phyloP scores from a whole-genome alignment of 1,284 basidiomycete species.

The Fomitopsis schrenkii region DNA sequence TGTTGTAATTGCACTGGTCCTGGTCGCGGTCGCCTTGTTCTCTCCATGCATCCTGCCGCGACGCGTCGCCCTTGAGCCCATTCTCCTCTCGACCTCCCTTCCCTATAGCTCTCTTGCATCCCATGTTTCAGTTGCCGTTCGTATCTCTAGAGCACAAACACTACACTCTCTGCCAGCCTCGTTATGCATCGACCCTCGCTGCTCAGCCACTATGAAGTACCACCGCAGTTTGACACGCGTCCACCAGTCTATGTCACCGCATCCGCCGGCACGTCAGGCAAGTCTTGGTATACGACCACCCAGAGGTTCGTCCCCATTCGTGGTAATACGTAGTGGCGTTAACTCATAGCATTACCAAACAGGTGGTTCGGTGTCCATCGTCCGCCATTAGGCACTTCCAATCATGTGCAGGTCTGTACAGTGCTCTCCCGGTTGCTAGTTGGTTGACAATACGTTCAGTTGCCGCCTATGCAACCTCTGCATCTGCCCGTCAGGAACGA shows the following conservation, averaged over 20 bases:
- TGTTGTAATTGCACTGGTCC: slow-evolving; percentile 1
- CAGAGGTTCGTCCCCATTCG: not conserved
- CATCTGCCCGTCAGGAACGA: not conserved
- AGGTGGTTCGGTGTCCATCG: not conserved
- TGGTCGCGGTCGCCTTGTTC: not conserved
- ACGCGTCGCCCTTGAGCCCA: not conserved
- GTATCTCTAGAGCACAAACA: not conserved
- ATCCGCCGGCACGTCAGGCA: not conserved
- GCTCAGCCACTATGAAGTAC: not conserved
- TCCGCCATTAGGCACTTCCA: not conserved
- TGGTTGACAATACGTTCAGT: not conserved
- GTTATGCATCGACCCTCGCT: not conserved
- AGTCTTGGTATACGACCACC: not conserved
- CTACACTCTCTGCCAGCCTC: not conserved
- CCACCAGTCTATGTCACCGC: not conserved
- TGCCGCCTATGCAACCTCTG: not conserved
- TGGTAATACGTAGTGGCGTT: not conserved
- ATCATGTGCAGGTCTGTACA: not conserved
- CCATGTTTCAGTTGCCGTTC: not conserved
- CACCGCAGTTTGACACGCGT: not conserved
- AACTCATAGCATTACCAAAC: not conserved
- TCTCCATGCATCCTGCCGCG: not conserved
- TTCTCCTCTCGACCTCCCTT: not conserved
- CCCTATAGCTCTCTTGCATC: not conserved
- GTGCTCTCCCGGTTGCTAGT: not conserved